Evolutionary conservation across 2,329 filamentous ascomycete species (phyloP).

Genomic region (Penicillium sp.): DNA sequence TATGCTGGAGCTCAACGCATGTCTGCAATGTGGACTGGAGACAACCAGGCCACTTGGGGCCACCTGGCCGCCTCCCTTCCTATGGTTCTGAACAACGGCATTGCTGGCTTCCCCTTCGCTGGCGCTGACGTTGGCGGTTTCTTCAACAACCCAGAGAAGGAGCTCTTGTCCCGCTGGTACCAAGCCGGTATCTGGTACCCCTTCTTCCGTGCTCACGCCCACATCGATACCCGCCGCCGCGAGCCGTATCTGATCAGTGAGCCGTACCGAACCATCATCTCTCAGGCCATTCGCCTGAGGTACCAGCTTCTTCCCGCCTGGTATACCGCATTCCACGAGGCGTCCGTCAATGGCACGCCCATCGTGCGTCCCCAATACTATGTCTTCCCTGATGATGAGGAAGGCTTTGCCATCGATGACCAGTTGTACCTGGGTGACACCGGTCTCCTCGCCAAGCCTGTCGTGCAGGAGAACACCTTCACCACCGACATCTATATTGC

Average conservation of each 20-base stretch:
- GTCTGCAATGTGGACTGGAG: slow-evolving; percentile 98
- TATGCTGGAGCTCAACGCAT: slow-evolving; percentile 88
- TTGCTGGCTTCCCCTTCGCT: slow-evolving; percentile 90
- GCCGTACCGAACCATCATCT: slow-evolving; percentile 84
- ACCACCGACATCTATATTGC: slow-evolving; percentile 83
- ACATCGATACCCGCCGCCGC: slow-evolving; percentile 92
- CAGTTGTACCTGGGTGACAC: slow-evolving; percentile 91
- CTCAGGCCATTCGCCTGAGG: slow-evolving; percentile 82
- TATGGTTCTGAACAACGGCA: slow-evolving; percentile 91
- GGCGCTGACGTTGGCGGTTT: slow-evolving; percentile 97
- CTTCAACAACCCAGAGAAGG: slow-evolving; percentile 94
- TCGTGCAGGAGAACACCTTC: slow-evolving; percentile 76
- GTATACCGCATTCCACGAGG: slow-evolving; percentile 97
- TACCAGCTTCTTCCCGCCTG: slow-evolving; percentile 90
- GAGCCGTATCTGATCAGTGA: slow-evolving; percentile 90
- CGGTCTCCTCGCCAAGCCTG: slow-evolving; percentile 89
- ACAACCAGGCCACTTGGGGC: slow-evolving; percentile 92
- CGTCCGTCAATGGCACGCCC: slow-evolving; percentile 79
- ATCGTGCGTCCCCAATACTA: slow-evolving; percentile 94
- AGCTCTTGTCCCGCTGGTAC: slow-evolving; percentile 93
- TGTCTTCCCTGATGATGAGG: slow-evolving; percentile 83
- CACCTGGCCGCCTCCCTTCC: slow-evolving; percentile 88
- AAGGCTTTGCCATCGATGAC: slow-evolving; percentile 86
- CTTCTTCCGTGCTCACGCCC: slow-evolving; percentile 96
- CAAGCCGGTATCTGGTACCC: slow-evolving; percentile 96